These are phyloP conservation scores for Aureobasidium namibiae DNA, from an alignment of 2,329 filamentous ascomycete species.

Conservation along the genomic window DNA sequence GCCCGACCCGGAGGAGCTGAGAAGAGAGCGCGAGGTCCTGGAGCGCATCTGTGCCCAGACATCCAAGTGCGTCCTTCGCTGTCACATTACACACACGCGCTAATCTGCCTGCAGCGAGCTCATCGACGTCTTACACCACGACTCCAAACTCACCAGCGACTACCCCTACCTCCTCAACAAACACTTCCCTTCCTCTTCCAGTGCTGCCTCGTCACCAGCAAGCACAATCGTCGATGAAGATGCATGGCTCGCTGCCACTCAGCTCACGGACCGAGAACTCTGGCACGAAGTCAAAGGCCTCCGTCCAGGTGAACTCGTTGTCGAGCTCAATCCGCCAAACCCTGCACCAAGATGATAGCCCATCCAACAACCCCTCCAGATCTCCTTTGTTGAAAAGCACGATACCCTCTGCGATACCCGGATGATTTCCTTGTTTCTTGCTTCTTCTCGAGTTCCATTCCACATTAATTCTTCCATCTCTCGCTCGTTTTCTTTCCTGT, in stretches of 20 bases:
- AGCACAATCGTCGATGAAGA: slow-evolving; percentile 3
- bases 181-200: slow-evolving; percentile 24
- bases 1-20: slow-evolving; percentile 41
- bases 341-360: not conserved
- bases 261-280: slow-evolving; percentile 18
- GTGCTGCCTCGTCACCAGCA: slow-evolving; percentile 4
- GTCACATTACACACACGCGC: not conserved
- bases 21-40: slow-evolving; percentile 39
- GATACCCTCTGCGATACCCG: slow-evolving; percentile 10
- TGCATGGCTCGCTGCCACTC: slow-evolving; percentile 25
- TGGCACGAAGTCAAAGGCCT: slow-evolving; percentile 20
- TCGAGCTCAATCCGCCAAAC: slow-evolving; percentile 6
- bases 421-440: not conserved
- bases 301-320: slow-evolving; percentile 20
- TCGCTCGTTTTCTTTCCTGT: not conserved
- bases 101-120: slow-evolving; percentile 32
- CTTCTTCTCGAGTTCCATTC: not conserved
- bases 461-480: not conserved
- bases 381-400: slow-evolving; percentile 8
- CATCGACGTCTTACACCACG: slow-evolving; percentile 40
- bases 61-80: slow-evolving; percentile 32
- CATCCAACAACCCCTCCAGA: not conserved
- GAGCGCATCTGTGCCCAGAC: slow-evolving; percentile 43
- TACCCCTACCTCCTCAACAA: slow-evolving; percentile 36
- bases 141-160: slow-evolving; percentile 31